Conservation (phyloP, 352 stramenopile species). For the Phytophthora tentaculata region DNA sequence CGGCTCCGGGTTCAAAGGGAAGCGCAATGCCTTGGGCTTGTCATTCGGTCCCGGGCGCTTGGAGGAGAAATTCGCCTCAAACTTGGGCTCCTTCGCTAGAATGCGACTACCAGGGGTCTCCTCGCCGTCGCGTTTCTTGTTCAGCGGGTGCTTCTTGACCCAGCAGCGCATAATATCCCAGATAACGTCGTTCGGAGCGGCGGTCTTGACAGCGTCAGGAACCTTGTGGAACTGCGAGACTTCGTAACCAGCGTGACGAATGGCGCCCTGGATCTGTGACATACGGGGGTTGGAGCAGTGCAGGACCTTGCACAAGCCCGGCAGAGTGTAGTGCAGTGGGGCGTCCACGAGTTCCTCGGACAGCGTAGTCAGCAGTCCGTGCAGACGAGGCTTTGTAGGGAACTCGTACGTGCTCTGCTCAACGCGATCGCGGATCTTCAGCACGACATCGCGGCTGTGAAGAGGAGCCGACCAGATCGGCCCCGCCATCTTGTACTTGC, state of each 20-base stretch:
- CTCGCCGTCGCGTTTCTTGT: constrained; percentile 86
- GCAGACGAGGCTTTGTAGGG: constrained; percentile 92
- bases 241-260: constrained; percentile 97
- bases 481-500: constrained; percentile 93
- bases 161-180: constrained; percentile 98
- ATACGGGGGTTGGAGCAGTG: constrained; percentile 95
- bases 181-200: constrained; percentile 96
- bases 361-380: constrained; percentile 95
- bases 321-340: constrained; percentile 97
- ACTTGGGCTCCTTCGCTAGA: constrained; percentile 80
- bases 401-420: constrained; percentile 85
- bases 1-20: constrained; percentile 94
- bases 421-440: constrained; percentile 83
- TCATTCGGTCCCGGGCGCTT: constrained; percentile 66
- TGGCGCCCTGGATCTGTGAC: constrained; percentile 92
- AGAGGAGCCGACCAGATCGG: constrained; percentile 97
- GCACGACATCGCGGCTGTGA: constrained; percentile 93
- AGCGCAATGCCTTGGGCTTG: constrained; percentile 93
- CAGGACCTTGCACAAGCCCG: constrained; percentile 92
- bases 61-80: constrained; percentile 87
- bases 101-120: constrained; percentile 87
- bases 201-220: constrained; percentile 98
- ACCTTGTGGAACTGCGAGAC: constrained; percentile 99
- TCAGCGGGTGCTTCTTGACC: constrained; percentile 94
- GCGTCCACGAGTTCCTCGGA: constrained; percentile 96